A percentile compares a stretch with the other conserved stretches of the same genome.
phyloP scores from a whole-genome alignment of 2,329 filamentous ascomycete genomes.

The Hypoxylon sp. region DNA sequence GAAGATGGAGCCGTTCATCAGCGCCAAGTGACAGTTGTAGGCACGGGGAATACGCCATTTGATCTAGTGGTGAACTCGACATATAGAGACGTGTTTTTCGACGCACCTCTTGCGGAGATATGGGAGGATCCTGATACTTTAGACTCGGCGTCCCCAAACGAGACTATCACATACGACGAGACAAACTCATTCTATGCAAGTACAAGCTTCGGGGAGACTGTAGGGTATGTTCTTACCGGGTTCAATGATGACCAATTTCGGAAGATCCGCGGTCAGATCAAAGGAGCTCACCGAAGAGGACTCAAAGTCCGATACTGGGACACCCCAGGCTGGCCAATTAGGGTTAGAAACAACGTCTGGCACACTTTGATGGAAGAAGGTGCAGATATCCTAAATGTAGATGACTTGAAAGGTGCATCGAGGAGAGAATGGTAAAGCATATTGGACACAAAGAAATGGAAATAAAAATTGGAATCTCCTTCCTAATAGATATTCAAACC shows the following conservation, averaged over 20 bases:
- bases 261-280: slow-evolving; percentile 61
- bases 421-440: slow-evolving; percentile 57
- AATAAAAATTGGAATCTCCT: background rate
- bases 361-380: slow-evolving; percentile 68
- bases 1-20: slow-evolving; percentile 65
- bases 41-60: slow-evolving; percentile 75
- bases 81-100: slow-evolving; percentile 75
- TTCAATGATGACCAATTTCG: slow-evolving; percentile 60
- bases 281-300: slow-evolving; percentile 62
- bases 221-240: slow-evolving; percentile 63
- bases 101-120: slow-evolving; percentile 69
- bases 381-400: slow-evolving; percentile 73
- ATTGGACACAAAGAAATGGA: background rate
- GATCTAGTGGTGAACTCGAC: slow-evolving; percentile 67
- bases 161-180: slow-evolving; percentile 56
- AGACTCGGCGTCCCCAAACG: slow-evolving; percentile 25
- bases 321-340: slow-evolving; percentile 69
- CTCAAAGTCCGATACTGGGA: slow-evolving; percentile 74
- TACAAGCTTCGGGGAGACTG: slow-evolving; percentile 63
- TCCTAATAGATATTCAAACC: no score
- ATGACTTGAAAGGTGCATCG: slow-evolving; percentile 67
- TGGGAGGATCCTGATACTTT: slow-evolving; percentile 55
- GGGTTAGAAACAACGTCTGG: slow-evolving; percentile 70
- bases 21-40: slow-evolving; percentile 77
- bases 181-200: slow-evolving; percentile 74